phyloP scores from a whole-genome alignment of 176 grass and related monocot genomes.

The Triticum dicoccoides region DNA sequence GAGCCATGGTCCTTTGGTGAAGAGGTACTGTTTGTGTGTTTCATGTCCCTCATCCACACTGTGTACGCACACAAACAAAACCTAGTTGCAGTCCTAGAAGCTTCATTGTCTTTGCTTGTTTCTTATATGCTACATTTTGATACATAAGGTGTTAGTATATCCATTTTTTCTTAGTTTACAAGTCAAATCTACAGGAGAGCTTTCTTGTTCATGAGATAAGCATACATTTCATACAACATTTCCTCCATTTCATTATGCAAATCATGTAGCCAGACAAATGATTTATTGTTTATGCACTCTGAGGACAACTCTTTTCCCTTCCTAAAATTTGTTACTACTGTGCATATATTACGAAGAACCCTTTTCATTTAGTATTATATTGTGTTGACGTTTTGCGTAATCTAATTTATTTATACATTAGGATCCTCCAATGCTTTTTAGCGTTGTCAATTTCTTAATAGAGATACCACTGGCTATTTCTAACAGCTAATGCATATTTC shows the following conservation, averaged over 20 bases:
- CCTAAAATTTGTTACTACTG: background rate
- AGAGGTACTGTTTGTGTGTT: constrained; percentile 49
- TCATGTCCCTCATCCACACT: background rate
- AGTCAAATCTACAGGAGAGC: background rate
- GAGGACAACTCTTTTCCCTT: background rate
- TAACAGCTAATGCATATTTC: constrained; percentile 24
- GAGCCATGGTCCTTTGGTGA: constrained; percentile 95
- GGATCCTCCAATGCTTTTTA: background rate
- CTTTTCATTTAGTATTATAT: background rate
- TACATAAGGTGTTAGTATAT: background rate
- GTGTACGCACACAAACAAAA: background rate
- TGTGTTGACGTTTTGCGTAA: background rate
- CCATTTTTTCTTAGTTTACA: background rate
- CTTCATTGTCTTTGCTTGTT: background rate
- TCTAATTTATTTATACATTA: background rate
- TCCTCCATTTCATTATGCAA: background rate
- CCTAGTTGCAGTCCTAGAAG: background rate
- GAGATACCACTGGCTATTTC: background rate
- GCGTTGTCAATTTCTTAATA: background rate
- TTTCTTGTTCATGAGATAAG: background rate
- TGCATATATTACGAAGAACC: background rate
- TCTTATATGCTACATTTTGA: background rate
- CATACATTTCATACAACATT: background rate
- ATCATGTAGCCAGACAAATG: background rate
- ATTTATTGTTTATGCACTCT: background rate